Base-by-base conservation (phyloP, 2,329 filamentous ascomycete species). In the Stylonectria norvegica region DNA sequence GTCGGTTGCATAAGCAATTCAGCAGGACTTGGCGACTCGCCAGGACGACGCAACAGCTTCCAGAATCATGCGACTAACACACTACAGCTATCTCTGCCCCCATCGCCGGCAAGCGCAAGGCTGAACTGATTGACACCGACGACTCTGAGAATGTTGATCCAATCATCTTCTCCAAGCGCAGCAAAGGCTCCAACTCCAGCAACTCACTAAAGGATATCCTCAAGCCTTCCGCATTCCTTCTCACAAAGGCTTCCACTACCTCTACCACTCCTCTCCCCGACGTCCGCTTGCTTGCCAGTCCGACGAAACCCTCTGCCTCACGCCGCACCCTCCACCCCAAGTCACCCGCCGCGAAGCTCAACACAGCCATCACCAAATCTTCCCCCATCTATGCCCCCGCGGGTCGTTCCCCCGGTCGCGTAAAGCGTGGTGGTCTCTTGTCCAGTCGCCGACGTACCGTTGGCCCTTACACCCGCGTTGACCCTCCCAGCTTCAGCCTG, bases 361-460 rank as follows among this genome's bases (percentile, higher is more conserved):
- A 67, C 60, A 66, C 67, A 6, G 57, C 53, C 40, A 59, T 67
- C 45, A 52, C 69, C 45, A 72, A 70, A 48, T 72, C 78, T 1
- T 69, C 76, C 11, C 75, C 81, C 10, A 67, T 79, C 14, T 72
- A 79, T 33, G 79, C 84, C n/a, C 84, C 85, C 28, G 86, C 86
- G 52, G 86, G 89, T 34, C 86, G 89, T 47, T 93, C 88, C 3
- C 88, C 89, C 3, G 85, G 76, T n/a, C 72, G 83, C 36, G 65
- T 65, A 56, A 89, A 88, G 67, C 79, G 81, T 45, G 71, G 81
- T 19, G 79, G 81, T 36, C 79, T 89, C 48, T 72, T 89, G 29
- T 80, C 78, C 36, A 81, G 76, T 59, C 81, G 85, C 43, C 83
- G 85, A 34, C 79, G 79, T 44, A 77, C 75, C 12, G 75, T 74